Evolutionary conservation across 1,139 yeast species (phyloP), one percentile per base, ranked within the genome.

Genomic region (Lodderomyces elongisporus): DNA sequence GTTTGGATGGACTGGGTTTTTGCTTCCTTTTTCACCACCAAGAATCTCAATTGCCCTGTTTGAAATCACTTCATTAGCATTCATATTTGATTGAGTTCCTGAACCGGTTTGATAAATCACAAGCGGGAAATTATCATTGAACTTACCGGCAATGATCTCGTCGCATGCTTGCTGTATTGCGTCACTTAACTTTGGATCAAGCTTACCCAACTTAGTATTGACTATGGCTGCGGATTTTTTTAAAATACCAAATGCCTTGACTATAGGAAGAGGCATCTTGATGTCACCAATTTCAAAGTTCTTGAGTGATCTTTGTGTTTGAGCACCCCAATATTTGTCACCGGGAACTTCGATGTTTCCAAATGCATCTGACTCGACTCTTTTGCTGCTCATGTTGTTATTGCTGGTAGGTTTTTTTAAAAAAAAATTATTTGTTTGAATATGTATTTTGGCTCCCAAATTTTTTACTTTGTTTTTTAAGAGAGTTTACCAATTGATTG

Each of bases 31-130:
- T 51, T 68, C 69, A 40, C 96, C 96, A 41, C 95, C 95, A 43
- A 88, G 70, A 34, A 88, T 53, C 64, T 88, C 96, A 62, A 88
- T 88, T 44, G 96, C 96, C 48, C 96, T 76, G 74, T 88, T 88
- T 35, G 95, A 83, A 53, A 88, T 88, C 47, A 88, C 96, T 67
- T 88, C 96, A 59, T 87, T 87, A 54, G 95, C 93, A 61, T 87
- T 85, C 96, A 88, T 88, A 72, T 88, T 88, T 42, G 91, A 79
- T 65, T 88, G 96, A 37, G 96, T 88, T 56, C 96, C 96, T 15
- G 95, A 84, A 33, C 96, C 96, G 39, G 96, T 88, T 66, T 88
- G 96, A 78, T 83, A 88, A 32, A 88, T 95, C 40, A 88, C 96
- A 56, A 88, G 70, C 37, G 96, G 96, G 77, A 88, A 88, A 59